Evolutionary conservation across 129 eudicot species (phyloP).

Genomic region (Escallonia herrerae): DNA sequence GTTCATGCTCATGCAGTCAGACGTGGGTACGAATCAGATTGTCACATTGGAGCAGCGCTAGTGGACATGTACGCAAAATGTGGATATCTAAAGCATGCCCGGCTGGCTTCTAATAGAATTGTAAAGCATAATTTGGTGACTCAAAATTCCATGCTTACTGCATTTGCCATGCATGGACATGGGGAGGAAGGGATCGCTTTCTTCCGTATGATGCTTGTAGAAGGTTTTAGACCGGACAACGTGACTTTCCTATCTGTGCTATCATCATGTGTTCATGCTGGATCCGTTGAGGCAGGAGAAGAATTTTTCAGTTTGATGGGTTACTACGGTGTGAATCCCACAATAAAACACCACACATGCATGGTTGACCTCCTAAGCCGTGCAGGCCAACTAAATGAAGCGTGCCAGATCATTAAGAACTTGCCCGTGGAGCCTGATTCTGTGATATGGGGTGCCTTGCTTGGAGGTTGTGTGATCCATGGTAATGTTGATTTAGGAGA

Average conservation of each 20-base stretch:
- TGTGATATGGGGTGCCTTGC: constrained; percentile 40
- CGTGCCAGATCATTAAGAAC: constrained; percentile 15
- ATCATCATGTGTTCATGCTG: constrained; percentile 37
- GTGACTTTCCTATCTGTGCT: constrained; percentile 41
- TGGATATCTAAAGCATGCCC: constrained; percentile 24
- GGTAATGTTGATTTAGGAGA: constrained; percentile 31
- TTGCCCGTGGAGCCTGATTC: constrained; percentile 35
- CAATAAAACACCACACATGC: constrained; percentile 38
- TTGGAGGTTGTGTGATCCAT: constrained; percentile 34
- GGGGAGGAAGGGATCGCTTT: constrained; percentile 34
- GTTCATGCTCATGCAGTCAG: constrained; percentile 28
- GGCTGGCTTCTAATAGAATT: constrained; percentile 7
- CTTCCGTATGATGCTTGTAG: constrained; percentile 17
- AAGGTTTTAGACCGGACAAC: constrained; percentile 31
- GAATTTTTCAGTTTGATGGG: constrained; percentile 29
- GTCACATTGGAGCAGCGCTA: constrained; percentile 27
- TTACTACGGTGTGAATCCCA: constrained; percentile 20
- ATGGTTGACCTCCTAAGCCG: constrained; percentile 39
- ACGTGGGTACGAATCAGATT: constrained; percentile 27
- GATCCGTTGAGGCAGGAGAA: constrained; percentile 19
- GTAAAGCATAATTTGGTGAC: constrained; percentile 19
- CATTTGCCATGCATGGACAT: constrained; percentile 34
- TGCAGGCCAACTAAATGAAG: constrained; percentile 26
- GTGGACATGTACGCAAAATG: constrained; percentile 47
- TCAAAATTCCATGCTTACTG: constrained; percentile 40